Conservation (phyloP, 1,139 yeast species). For the Zygosaccharomyces pseudobailii region DNA sequence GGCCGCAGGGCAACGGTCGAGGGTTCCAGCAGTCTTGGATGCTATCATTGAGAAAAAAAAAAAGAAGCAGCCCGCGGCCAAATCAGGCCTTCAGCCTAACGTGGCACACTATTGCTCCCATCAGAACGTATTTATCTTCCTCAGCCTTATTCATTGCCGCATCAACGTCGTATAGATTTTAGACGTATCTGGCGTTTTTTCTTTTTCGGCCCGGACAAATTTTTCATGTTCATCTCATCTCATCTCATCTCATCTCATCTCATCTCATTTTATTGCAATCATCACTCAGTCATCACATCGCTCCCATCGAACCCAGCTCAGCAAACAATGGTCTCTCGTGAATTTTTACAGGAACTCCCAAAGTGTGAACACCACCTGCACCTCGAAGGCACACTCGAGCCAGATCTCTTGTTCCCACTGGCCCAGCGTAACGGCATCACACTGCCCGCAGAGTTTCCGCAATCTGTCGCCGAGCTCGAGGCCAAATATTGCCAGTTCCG, state of each 20-base stretch:
- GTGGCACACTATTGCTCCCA: no score
- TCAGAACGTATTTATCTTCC: no score
- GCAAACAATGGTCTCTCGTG: conserved; percentile 17
- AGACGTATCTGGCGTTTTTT: no score
- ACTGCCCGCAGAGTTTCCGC: conserved; percentile 60
- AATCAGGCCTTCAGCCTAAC: no score
- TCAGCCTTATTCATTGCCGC: no score
- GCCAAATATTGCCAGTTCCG: conserved; percentile 55
- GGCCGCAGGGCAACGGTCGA: no score
- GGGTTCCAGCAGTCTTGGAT: no score
- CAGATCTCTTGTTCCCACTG: conserved; percentile 59
- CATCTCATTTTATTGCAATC: not conserved
- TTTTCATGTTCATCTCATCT: not conserved
- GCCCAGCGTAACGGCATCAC: conserved; percentile 55
- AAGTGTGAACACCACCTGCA: conserved; percentile 84
- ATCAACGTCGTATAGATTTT: no score
- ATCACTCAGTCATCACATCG: not conserved
- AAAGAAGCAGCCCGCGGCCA: no score
- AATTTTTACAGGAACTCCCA: conserved; percentile 61
- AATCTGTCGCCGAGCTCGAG: conserved; percentile 47
- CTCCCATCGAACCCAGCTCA: not conserved
- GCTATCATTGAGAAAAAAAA: no score
- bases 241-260: not conserved
- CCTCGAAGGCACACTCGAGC: conserved; percentile 76
- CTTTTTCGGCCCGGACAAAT: not conserved